Evolutionary conservation across 2,329 filamentous ascomycete species (phyloP).

Genomic region (Aspergillus luchuensis): DNA sequence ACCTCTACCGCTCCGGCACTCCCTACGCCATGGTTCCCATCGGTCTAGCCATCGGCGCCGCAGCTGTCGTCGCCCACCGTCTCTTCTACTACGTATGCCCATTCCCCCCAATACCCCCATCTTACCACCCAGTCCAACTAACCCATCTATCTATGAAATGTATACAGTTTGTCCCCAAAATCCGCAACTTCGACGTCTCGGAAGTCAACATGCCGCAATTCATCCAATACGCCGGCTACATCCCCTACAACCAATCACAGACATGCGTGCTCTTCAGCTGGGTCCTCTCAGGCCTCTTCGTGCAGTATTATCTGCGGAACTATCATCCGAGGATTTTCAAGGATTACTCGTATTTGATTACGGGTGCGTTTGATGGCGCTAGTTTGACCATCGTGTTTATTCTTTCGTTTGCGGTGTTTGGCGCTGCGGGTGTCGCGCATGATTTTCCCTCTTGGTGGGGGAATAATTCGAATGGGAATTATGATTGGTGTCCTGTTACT

Average conservation of each 20-base stretch:
- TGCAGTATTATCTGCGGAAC: conserved; percentile 41
- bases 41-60: conserved; percentile 53
- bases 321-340: conserved; percentile 42
- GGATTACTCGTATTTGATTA: conserved; percentile 47
- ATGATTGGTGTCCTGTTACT: conserved; percentile 5
- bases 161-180: background rate
- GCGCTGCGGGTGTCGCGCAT: conserved; percentile 42
- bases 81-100: conserved; percentile 5
- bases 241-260: conserved; percentile 12
- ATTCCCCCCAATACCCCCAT: no score
- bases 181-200: conserved; percentile 20
- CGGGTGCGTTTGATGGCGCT: conserved; percentile 45
- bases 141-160: background rate
- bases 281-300: conserved; percentile 24
- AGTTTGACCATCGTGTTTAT: conserved; percentile 46
- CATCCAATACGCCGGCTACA: conserved; percentile 10
- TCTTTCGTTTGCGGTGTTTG: conserved; percentile 48
- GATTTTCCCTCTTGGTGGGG: conserved; percentile 44
- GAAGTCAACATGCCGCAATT: conserved; percentile 18
- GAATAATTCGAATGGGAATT: conserved; percentile 21
- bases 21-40: conserved; percentile 54
- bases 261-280: conserved; percentile 21
- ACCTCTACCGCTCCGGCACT: conserved; percentile 53
- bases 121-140: background rate
- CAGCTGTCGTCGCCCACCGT: conserved; percentile 49